Evolutionary conservation across 1,139 yeast species (phyloP).

Genomic region (Taphrina sp.): DNA sequence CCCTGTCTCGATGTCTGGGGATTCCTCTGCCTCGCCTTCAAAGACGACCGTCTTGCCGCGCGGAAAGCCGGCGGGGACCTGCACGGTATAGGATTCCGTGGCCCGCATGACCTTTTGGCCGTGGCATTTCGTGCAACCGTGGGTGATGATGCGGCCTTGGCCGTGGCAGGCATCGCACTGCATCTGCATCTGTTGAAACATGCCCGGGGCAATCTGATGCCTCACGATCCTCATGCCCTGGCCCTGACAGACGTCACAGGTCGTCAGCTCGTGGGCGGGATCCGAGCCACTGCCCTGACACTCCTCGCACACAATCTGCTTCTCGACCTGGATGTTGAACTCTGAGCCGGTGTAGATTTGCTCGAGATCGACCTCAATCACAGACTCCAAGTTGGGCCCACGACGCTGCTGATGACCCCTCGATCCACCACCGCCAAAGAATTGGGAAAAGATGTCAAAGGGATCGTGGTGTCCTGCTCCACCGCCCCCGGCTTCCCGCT

Average conservation of each 20-base stretch:
- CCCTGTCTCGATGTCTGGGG: conserved; percentile 80
- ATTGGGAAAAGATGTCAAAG: conserved; percentile 72
- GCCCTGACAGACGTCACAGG: conserved; percentile 71
- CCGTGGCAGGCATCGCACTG: conserved; percentile 81
- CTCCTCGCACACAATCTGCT: conserved; percentile 69
- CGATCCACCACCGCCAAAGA: conserved; percentile 56
- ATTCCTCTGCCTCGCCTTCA: conserved; percentile 77
- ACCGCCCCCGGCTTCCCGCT: conserved; percentile 46
- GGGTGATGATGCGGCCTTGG: conserved; percentile 61
- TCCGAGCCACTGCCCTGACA: conserved; percentile 85
- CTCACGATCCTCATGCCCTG: conserved; percentile 65
- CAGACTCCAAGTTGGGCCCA: conserved; percentile 66
- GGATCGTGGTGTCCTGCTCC: conserved; percentile 52
- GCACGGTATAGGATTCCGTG: conserved; percentile 58
- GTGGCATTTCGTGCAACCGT: conserved; percentile 64
- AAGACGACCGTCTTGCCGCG: conserved; percentile 60
- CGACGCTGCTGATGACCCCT: conserved; percentile 48
- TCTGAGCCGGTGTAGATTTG: conserved; percentile 71
- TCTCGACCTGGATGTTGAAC: conserved; percentile 60
- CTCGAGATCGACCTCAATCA: conserved; percentile 56
- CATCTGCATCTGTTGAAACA: conserved; percentile 80
- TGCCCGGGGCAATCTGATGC: conserved; percentile 82
- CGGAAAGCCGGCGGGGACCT: conserved; percentile 68
- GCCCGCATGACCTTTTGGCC: conserved; percentile 67
- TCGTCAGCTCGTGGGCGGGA: conserved; percentile 61